Percentiles rank a stretch among this genome's conserved stretches.
Evolutionary conservation across 164 flowering plant species (phyloP).

Genomic region (Magnolia sinica): DNA sequence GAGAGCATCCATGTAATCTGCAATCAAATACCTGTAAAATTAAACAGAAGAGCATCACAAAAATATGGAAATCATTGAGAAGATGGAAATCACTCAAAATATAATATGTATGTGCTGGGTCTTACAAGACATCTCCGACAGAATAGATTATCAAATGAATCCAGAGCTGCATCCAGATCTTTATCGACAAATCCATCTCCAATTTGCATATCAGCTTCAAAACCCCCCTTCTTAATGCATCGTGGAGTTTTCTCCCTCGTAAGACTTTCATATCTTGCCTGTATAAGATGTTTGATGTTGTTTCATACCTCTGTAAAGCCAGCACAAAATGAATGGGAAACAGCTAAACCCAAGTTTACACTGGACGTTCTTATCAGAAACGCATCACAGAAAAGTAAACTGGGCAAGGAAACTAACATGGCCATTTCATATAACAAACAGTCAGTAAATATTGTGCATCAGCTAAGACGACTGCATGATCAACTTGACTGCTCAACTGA

Average conservation of each 20-base stretch:
- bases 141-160: conserved; percentile 89
- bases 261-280: conserved; percentile 90
- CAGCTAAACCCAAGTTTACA: conserved; percentile 69
- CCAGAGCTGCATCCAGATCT: conserved; percentile 89
- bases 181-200: conserved; percentile 57
- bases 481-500: background rate
- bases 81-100: background rate
- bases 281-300: conserved; percentile 93
- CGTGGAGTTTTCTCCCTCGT: conserved; percentile 32
- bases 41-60: conserved; percentile 8
- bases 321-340: conserved; percentile 77
- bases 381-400: conserved; percentile 14
- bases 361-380: conserved; percentile 23
- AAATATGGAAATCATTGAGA: conserved; percentile 2
- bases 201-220: conserved; percentile 32
- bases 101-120: conserved; percentile 10
- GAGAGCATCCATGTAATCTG: conserved; percentile 97
- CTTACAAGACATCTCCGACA: conserved; percentile 84
- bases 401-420: background rate
- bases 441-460: background rate
- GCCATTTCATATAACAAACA: background rate
- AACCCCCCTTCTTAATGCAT: conserved; percentile 28
- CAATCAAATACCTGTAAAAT: conserved; percentile 88
- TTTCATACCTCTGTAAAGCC: conserved; percentile 91
- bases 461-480: background rate